Evolutionary conservation across 176 grass and related monocot genomes (phyloP).

Genomic region (Triticum turgidum): DNA sequence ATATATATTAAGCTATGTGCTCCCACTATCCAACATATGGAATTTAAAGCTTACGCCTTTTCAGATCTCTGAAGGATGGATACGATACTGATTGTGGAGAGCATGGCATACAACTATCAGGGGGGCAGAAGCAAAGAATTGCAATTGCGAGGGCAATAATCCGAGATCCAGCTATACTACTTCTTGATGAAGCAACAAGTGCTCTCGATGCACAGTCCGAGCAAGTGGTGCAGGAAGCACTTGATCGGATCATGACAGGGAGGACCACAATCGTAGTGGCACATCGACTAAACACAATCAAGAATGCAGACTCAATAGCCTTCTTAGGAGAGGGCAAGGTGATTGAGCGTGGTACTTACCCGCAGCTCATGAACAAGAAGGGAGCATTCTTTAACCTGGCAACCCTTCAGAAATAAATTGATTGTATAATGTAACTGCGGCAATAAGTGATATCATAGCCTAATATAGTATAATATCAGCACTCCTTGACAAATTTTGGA

Average conservation of each 20-base stretch:
- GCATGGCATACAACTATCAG: conserved; percentile 83
- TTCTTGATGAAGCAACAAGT: conserved; percentile 97
- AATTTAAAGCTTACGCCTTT: conserved; percentile 31
- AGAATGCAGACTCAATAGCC: conserved; percentile 83
- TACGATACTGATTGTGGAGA: conserved; percentile 85
- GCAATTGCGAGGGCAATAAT: conserved; percentile 95
- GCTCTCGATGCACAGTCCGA: conserved; percentile 98
- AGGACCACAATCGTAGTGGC: conserved; percentile 93
- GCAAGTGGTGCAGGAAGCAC: conserved; percentile 92
- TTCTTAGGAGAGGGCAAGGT: conserved; percentile 88
- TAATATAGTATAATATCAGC: conserved; percentile 27
- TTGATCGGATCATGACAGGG: conserved; percentile 91
- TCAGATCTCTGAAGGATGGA: conserved; percentile 91
- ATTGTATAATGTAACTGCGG: conserved; percentile 8
- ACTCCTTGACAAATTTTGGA: conserved; percentile 24
- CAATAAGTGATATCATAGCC: conserved; percentile 30
- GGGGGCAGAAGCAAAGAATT: conserved; percentile 95
- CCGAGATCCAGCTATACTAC: conserved; percentile 81
- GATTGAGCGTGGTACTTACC: conserved; percentile 80
- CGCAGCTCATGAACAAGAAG: conserved; percentile 94
- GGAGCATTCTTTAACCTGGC: conserved; percentile 92
- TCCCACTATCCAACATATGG: neutral
- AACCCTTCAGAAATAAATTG: conserved; percentile 67
- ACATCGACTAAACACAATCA: conserved; percentile 96
- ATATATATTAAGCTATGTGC: conserved; percentile 10